These are phyloP conservation scores for Hemisphaericaspora lyxosophila DNA, from an alignment of 1,139 yeast species.

Conservation along the genomic window DNA sequence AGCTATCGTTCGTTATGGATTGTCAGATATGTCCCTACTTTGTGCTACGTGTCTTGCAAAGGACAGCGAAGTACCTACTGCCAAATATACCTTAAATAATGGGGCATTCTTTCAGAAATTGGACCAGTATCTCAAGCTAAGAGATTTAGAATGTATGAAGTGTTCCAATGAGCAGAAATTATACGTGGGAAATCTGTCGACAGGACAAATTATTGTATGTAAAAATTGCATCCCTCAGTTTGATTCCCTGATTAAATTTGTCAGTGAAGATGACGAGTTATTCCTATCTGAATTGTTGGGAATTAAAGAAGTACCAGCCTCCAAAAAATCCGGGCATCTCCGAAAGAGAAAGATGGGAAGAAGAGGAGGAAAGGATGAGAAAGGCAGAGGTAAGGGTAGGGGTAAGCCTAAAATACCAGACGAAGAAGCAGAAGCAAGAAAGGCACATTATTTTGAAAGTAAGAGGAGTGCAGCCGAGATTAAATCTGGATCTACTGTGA, in stretches of 20 bases:
- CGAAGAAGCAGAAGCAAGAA: conserved; percentile 38
- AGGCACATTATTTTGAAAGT: conserved; percentile 37
- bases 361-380: conserved; percentile 25
- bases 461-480: conserved; percentile 33
- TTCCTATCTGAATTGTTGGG: conserved; percentile 52
- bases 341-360: conserved; percentile 19
- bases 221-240: conserved; percentile 37
- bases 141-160: conserved; percentile 49
- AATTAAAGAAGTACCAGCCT: conserved; percentile 41
- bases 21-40: conserved; percentile 52
- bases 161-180: conserved; percentile 46
- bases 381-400: conserved; percentile 27
- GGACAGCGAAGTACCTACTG: conserved; percentile 44
- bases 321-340: conserved; percentile 12
- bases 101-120: conserved; percentile 54
- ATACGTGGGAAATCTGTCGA: conserved; percentile 31
- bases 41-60: conserved; percentile 50
- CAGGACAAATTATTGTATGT: conserved; percentile 36
- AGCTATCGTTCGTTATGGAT: conserved; percentile 52
- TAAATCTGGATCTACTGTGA: conserved; percentile 44
- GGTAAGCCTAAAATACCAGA: conserved; percentile 22
- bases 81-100: conserved; percentile 51
- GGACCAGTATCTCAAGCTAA: conserved; percentile 45
- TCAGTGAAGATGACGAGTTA: conserved; percentile 48
- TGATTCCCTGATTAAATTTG: conserved; percentile 23